Evolutionary conservation across 495 filamentous ascomycete genomes (phyloP).

Genomic region (Viridothelium virens): DNA sequence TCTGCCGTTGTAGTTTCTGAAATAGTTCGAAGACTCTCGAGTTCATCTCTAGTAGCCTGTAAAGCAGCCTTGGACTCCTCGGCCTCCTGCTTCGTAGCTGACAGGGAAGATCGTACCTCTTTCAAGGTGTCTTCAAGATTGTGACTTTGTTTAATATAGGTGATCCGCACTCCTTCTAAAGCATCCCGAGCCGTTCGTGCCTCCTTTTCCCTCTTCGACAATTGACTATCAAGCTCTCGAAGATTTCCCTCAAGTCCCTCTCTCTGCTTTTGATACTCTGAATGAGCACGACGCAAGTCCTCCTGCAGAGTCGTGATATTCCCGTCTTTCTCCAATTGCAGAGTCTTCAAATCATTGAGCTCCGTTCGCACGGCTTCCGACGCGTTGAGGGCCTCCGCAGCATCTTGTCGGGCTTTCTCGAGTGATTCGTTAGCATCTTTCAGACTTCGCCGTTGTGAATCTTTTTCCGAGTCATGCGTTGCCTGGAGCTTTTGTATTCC

Average conservation of each 20-base stretch:
- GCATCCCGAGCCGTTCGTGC: slow-evolving; percentile 3
- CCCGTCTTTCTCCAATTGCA: background rate
- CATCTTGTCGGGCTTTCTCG: background rate
- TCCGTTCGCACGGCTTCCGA: background rate
- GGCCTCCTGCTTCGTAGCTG: background rate
- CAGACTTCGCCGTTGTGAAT: slow-evolving; percentile 11
- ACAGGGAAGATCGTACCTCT: background rate
- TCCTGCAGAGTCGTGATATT: background rate
- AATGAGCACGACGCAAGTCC: background rate
- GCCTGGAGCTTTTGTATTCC: slow-evolving; percentile 6
- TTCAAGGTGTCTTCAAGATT: slow-evolving; percentile 2
- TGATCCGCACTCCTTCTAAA: slow-evolving; percentile 1
- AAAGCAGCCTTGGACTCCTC: slow-evolving; percentile 8
- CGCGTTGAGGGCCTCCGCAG: background rate
- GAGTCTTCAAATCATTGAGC: background rate
- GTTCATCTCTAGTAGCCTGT: slow-evolving; percentile 1
- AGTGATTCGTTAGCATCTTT: slow-evolving; percentile 3
- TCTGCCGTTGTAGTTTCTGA: background rate
- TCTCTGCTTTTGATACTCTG: slow-evolving; percentile 10
- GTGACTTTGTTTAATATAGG: slow-evolving; percentile 2
- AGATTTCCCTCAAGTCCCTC: slow-evolving; percentile 10
- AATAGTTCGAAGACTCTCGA: slow-evolving; percentile 1
- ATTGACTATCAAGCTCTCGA: slow-evolving; percentile 10
- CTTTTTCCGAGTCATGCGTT: background rate
- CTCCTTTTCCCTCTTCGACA: background rate